Conservation (phyloP, 1,284 basidiomycete genomes). For the Amylostereum areolatum region DNA sequence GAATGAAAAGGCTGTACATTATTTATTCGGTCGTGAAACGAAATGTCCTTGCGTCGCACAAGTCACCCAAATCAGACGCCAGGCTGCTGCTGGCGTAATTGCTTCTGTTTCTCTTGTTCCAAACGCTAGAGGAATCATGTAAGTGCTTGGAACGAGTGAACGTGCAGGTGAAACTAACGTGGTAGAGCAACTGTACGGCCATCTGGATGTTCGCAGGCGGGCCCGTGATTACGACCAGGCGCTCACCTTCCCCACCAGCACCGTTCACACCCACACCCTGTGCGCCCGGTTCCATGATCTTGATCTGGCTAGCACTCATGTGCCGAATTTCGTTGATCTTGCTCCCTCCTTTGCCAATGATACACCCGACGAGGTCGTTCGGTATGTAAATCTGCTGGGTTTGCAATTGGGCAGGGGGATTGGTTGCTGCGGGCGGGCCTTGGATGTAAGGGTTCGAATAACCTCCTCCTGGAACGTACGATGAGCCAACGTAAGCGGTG, state of each 20-base stretch:
- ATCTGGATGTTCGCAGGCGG: constrained; percentile 93
- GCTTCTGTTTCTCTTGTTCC: constrained; percentile 86
- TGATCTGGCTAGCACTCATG: constrained; percentile 92
- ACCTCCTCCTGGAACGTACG: constrained; percentile 50
- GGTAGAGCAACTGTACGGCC: constrained; percentile 91
- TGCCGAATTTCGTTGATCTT: constrained; percentile 99
- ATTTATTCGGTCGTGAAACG: too few relatives aligned
- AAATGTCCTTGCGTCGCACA: too few relatives aligned
- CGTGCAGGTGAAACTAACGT: constrained; percentile 47
- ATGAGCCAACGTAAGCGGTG: constrained; percentile 50
- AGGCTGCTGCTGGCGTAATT: constrained; percentile 48
- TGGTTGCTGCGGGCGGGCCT: constrained; percentile 17
- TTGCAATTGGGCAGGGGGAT: constrained; percentile 62
- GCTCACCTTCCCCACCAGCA: constrained; percentile 73
- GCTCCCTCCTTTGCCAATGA: constrained; percentile 97
- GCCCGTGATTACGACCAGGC: constrained; percentile 92
- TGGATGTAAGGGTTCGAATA: constrained; percentile 45
- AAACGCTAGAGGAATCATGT: constrained; percentile 52
- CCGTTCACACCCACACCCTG: constrained; percentile 59
- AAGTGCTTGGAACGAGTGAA: constrained; percentile 7
- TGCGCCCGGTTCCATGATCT: constrained; percentile 98
- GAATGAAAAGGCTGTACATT: too few relatives aligned
- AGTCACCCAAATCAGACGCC: too few relatives aligned
- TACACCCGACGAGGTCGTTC: constrained; percentile 95
- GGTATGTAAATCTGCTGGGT: constrained; percentile 99